Conservation (phyloP, 2,329 filamentous ascomycete genomes). For the Diaporthe velutina region DNA sequence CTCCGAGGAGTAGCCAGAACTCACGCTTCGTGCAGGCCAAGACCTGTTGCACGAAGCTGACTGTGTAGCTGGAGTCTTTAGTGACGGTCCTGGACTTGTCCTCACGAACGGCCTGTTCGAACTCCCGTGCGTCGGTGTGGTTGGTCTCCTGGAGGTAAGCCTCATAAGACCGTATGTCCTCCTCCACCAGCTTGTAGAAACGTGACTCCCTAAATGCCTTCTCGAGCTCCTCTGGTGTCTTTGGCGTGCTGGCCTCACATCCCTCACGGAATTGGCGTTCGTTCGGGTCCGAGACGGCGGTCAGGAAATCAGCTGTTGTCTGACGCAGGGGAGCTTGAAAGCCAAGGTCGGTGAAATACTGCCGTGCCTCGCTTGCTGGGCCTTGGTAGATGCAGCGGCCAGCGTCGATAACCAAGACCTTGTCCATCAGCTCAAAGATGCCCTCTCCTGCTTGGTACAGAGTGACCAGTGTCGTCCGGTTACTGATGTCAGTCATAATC, state of each 20-base stretch:
- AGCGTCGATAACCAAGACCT: constrained; percentile 76
- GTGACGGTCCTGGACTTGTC: constrained; percentile 76
- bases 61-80: constrained; percentile 81
- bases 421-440: constrained; percentile 75
- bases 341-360: constrained; percentile 76
- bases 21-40: constrained; percentile 77
- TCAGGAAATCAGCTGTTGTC: constrained; percentile 84
- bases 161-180: constrained; percentile 64
- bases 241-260: constrained; percentile 75
- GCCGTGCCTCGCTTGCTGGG: constrained; percentile 69
- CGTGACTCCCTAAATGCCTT: constrained; percentile 74
- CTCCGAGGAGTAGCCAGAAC: constrained; percentile 83
- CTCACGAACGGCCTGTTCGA: constrained; percentile 74
- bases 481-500: constrained; percentile 75
- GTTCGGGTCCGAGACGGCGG: constrained; percentile 79
- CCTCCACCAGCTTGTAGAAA: constrained; percentile 67
- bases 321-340: constrained; percentile 70
- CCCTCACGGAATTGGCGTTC: constrained; percentile 78
- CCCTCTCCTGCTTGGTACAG: constrained; percentile 74
- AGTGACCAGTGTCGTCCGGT: constrained; percentile 71
- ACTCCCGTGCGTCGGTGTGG: constrained; percentile 72
- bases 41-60: constrained; percentile 80
- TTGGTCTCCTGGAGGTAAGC: constrained; percentile 62
- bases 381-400: constrained; percentile 79
- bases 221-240: constrained; percentile 76